Evolutionary conservation across 2,329 filamentous ascomycete species (phyloP).

Genomic region (Fusarium begoniae): DNA sequence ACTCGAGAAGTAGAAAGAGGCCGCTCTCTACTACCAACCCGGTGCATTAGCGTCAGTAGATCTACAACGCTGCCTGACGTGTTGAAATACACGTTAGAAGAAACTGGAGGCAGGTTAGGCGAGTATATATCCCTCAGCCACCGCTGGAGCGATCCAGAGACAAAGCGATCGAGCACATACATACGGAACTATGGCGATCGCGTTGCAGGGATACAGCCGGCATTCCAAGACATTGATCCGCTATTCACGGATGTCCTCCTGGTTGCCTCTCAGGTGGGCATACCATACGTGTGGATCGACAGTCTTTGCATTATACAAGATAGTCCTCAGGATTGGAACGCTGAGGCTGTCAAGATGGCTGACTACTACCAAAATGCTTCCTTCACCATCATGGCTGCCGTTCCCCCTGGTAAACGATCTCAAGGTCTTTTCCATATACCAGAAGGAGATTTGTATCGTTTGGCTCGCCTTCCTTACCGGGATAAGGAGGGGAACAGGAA

Average conservation of each 20-base stretch:
- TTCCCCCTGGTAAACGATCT: not conserved
- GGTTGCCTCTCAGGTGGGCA: rapidly evolving
- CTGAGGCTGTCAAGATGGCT: not conserved
- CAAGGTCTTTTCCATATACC: not conserved
- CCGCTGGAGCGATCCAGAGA: not conserved
- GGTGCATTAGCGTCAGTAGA: rapidly evolving
- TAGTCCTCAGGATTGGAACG: not conserved
- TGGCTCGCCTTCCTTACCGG: not conserved
- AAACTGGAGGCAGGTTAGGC: not conserved
- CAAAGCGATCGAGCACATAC: not conserved
- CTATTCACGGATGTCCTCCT: not conserved
- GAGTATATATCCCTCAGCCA: not conserved
- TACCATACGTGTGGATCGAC: not conserved
- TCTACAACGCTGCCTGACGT: rapidly evolving
- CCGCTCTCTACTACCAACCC: rapidly evolving
- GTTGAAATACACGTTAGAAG: rapidly evolving
- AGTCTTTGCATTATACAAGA: not conserved
- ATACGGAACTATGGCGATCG: not conserved
- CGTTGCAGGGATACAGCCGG: rapidly evolving
- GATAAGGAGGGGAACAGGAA: not conserved
- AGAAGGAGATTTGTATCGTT: rapidly evolving
- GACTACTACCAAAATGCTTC: not conserved
- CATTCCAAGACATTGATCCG: not conserved
- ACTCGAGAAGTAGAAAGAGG: not conserved
- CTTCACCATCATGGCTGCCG: not conserved